phyloP scores from a whole-genome alignment of 225 moss, liverwort and hornwort genomes.

The Bryum argenteum region DNA sequence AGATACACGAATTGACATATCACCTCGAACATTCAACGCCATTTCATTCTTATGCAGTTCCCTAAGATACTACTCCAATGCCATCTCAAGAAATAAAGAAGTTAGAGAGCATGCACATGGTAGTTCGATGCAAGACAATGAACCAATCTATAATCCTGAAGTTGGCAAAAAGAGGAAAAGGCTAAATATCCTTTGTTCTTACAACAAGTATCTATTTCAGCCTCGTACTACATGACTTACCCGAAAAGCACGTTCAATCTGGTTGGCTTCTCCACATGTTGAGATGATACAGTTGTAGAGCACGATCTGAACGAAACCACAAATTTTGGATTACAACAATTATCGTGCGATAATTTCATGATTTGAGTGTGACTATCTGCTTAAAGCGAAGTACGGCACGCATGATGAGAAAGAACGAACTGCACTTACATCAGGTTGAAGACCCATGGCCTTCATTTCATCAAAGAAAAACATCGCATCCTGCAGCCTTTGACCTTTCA shows the following conservation, averaged over 20 bases:
- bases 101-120: no score
- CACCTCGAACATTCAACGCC: not conserved
- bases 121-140: no score
- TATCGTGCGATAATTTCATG: not conserved
- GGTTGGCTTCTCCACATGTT: conserved; percentile 67
- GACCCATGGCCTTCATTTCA: conserved; percentile 91
- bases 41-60: no score
- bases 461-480: conserved; percentile 84
- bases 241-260: conserved; percentile 77
- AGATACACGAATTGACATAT: not conserved
- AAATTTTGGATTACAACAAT: not conserved
- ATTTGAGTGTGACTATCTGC: not conserved
- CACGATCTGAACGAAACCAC: conserved; percentile 45
- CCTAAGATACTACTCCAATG: no score
- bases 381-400: not conserved
- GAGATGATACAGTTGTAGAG: conserved; percentile 73
- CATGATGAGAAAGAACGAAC: not conserved
- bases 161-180: no score
- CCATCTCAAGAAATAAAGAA: no score
- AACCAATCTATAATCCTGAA: no score
- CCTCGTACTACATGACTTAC: conserved; percentile 31
- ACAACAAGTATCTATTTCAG: not conserved
- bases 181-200: no score
- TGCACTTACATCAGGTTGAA: conserved; percentile 72
- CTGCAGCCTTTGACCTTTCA: conserved; percentile 64